These are phyloP conservation scores for Mesembryanthemum crystallinum DNA, from an alignment of 148 eudicot genomes.

Conservation along the genomic window DNA sequence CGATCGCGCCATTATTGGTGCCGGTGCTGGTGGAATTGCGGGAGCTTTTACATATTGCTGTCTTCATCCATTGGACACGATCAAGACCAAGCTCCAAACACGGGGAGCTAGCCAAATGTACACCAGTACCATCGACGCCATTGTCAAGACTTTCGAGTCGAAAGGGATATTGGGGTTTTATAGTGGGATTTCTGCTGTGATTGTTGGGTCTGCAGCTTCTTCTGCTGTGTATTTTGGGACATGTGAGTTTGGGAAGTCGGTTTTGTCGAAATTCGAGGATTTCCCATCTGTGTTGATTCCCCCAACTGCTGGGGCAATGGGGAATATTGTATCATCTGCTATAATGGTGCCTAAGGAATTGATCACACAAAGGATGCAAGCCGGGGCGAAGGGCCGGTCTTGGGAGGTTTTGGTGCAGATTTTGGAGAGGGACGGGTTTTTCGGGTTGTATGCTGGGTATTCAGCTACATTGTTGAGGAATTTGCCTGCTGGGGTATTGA, in stretches of 20 bases:
- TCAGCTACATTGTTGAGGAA: slow-evolving; percentile 88
- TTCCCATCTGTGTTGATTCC: slow-evolving; percentile 67
- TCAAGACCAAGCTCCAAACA: slow-evolving; percentile 88
- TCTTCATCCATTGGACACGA: slow-evolving; percentile 78
- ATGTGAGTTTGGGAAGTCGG: slow-evolving; percentile 84
- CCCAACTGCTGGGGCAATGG: slow-evolving; percentile 89
- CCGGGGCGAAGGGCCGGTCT: slow-evolving; percentile 86
- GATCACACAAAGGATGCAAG: slow-evolving; percentile 82
- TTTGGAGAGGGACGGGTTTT: slow-evolving; percentile 72
- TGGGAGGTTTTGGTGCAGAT: slow-evolving; percentile 74
- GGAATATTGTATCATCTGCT: slow-evolving; percentile 82
- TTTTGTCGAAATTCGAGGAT: slow-evolving; percentile 51
- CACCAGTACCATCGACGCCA: slow-evolving; percentile 62
- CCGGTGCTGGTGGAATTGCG: slow-evolving; percentile 76
- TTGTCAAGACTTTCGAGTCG: slow-evolving; percentile 57
- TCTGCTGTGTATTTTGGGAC: slow-evolving; percentile 92
- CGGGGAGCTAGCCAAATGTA: slow-evolving; percentile 80
- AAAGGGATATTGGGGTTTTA: slow-evolving; percentile 83
- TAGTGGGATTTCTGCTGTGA: slow-evolving; percentile 79
- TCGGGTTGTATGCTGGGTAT: slow-evolving; percentile 85
- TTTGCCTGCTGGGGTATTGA: slow-evolving; percentile 89
- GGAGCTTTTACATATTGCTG: slow-evolving; percentile 84
- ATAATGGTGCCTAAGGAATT: slow-evolving; percentile 93
- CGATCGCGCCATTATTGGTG: slow-evolving; percentile 84
- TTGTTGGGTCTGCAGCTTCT: slow-evolving; percentile 73